phyloP scores from a whole-genome alignment of 345 rosid species.

The Arabis hirsuta region DNA sequence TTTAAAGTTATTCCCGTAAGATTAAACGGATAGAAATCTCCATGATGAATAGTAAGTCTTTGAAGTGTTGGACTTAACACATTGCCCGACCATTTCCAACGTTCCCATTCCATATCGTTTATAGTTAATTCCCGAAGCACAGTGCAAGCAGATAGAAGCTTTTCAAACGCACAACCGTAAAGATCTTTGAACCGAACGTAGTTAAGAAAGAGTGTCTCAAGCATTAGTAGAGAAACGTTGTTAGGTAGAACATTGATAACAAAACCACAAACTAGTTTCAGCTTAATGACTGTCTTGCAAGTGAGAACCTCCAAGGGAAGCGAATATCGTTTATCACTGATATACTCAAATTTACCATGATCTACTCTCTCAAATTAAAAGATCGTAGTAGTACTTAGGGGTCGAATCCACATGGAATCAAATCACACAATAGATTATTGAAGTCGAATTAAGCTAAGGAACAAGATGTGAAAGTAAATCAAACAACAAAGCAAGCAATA shows the following conservation, averaged over 20 bases:
- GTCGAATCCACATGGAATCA: too few relatives aligned
- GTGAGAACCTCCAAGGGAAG: neutral
- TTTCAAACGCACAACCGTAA: neutral
- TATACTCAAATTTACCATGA: too few relatives aligned
- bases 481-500: too few relatives aligned
- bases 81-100: neutral
- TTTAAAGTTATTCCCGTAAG: neutral
- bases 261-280: neutral
- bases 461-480: too few relatives aligned
- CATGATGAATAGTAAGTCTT: neutral
- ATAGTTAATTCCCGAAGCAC: neutral
- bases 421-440: too few relatives aligned
- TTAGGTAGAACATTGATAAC: neutral
- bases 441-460: too few relatives aligned
- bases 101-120: neutral
- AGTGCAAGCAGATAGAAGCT: constrained; percentile 3
- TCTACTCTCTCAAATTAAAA: too few relatives aligned
- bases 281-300: constrained; percentile 8
- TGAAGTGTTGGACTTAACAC: constrained; percentile 3
- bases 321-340: too few relatives aligned
- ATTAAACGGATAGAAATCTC: too few relatives aligned
- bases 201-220: constrained; percentile 1
- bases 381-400: too few relatives aligned
- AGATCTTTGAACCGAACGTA: neutral
- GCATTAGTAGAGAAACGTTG: neutral